Evolutionary conservation across 2,329 filamentous ascomycete genomes (phyloP).

Genomic region (Stagonosporopsis vannaccii): DNA sequence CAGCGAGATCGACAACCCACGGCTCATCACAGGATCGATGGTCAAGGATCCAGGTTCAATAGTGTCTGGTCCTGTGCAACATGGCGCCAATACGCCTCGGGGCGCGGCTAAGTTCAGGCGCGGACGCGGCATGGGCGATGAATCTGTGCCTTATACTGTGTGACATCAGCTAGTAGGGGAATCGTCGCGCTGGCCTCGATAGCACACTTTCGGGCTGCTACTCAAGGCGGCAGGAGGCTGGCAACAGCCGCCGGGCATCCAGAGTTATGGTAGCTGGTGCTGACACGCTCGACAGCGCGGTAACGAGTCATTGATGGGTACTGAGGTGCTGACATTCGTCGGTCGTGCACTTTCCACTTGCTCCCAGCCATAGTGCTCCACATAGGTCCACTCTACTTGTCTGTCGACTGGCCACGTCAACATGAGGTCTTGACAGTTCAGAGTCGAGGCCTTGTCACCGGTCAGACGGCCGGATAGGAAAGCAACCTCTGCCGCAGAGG

Average conservation of each 20-base stretch:
- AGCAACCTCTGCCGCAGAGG: slow-evolving; percentile 12
- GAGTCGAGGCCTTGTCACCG: slow-evolving; percentile 12
- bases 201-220: background rate
- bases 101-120: slow-evolving; percentile 15
- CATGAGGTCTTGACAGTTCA: slow-evolving; percentile 1
- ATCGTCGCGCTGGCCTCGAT: background rate
- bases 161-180: background rate
- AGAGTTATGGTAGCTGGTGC: slow-evolving; percentile 8
- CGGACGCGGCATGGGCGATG: slow-evolving; percentile 14
- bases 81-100: slow-evolving; percentile 14
- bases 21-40: slow-evolving; percentile 11
- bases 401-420: slow-evolving; percentile 15
- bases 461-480: slow-evolving; percentile 8
- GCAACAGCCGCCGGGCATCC: slow-evolving; percentile 4
- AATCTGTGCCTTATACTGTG: slow-evolving; percentile 1
- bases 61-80: slow-evolving; percentile 9
- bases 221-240: background rate
- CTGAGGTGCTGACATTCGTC: background rate
- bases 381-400: slow-evolving; percentile 1
- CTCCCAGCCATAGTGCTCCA: slow-evolving; percentile 1
- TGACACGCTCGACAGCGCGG: slow-evolving; percentile 8
- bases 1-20: slow-evolving; percentile 12
- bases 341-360: background rate
- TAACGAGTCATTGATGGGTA: slow-evolving; percentile 3
- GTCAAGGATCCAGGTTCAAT: slow-evolving; percentile 10